Evolutionary conservation across 1,284 basidiomycete species (phyloP), one percentile per base, ranked within the genome.

Genomic region (Apiotrichum gamsii): DNA sequence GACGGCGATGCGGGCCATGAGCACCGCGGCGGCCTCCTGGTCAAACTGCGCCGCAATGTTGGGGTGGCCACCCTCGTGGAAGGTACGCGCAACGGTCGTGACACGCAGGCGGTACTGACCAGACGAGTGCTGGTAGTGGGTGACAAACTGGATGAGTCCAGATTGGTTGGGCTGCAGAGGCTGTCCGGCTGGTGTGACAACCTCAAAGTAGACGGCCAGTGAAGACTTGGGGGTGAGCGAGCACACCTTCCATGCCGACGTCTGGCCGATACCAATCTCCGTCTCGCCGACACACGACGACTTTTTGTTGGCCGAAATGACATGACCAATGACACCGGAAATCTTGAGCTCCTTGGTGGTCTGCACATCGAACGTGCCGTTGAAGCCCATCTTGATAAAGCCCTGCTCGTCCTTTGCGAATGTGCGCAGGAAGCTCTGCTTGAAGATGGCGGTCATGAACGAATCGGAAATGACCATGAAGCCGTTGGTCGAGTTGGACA

Each of bases 311-410:
- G 90, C 89, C 36, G 91, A 96, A 72, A 96, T 93, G 39, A 89
- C 91, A 64, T 98, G 95, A 1, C 94, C 93, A 56, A 98, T 99
- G 45, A 98, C 80, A 41, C 95, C 95, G 3, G 94, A 97, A 5
- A 99, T 91, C 72, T 94, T 95, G 62, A 99, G 82, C 72, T 98
- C 95, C 77, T 98, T 98, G 40, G 94, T 97, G 4, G 93, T 96
- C 86, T 94, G 67, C 8, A 99, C 93, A 68, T 98, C 94, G 62
- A 98, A 94, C 0, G 93, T 98, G 8, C 91, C 94, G 63, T 98
- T 99, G 77, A 98, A 98, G 54, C 94, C 94, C 93, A 98, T 97
- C 66, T 87, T 83, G 20, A 98, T 77, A 63, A 87, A 80, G 0
- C 91, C 94, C 59, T 94, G 82, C 18, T 90, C 89, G 64, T 96